Evolutionary conservation across 2,329 filamentous ascomycete genomes (phyloP), one percentile per base, ranked within the genome.

Genomic region (Trichoderma aggressivum): DNA sequence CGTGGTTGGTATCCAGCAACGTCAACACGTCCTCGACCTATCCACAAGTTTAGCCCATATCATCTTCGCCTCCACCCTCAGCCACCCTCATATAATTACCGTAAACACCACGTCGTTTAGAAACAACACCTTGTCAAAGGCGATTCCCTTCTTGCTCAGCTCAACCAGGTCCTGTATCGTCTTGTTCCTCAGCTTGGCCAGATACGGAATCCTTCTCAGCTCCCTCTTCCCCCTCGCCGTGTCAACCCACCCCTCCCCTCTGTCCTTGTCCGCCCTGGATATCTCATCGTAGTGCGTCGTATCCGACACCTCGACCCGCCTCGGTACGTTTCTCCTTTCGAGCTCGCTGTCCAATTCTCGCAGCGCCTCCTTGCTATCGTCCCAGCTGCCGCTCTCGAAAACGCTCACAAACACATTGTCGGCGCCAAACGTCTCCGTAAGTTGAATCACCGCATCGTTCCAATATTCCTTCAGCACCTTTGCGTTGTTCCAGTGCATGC

Each of bases 401-500:
- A 93, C 85, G 72, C 87, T 89, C 53, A 94, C 85, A 76, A 87
- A 93, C 2, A 93, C 87, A 76, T 92, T 92, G 3, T 88, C 83
- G 0, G 85, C 80, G 0, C 91, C 91, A 5, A 92, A 80, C 7
- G 83, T 81, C 59, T 85, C 81, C 6, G 87, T 84, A 24, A 93
- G 81, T 2, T 86, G 81, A 7, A 91, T 71, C 3, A 93, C 81
- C 0, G 88, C 89, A 7, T 84, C 79, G 73, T 85, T 89, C 91
- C 91, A 93, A 75, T 90, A 85, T 6, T 82, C 82, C 8, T 86
- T 84, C 2, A 93, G 83, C 28, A 92, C 82, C 1, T 78, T 77
- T 72, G 87, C 91, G 73, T 88, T 88, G 75, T 91, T 92, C 85
- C 90, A 92, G 76, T 92, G 90, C 77, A 91, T 88, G 72, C 87